phyloP scores from a whole-genome alignment of 805 yeast species.

The Metschnikowia gelsemii region DNA sequence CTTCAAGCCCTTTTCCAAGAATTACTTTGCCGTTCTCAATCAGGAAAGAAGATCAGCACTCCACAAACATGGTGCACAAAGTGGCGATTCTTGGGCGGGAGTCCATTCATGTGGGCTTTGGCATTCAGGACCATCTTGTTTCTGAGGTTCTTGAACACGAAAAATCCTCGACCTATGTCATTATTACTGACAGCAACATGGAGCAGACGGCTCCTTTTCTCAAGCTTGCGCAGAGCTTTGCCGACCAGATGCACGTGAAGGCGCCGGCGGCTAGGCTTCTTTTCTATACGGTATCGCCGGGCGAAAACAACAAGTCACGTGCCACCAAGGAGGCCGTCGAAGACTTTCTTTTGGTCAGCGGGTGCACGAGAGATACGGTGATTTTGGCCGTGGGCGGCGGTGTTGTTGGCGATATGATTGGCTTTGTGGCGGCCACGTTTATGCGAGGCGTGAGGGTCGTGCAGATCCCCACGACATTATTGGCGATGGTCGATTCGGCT shows the following conservation, averaged over 20 bases:
- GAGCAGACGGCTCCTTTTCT: conserved; percentile 61
- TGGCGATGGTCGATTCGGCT: conserved; percentile 97
- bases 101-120: conserved; percentile 86
- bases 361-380: conserved; percentile 95
- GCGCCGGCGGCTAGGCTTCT: conserved; percentile 65
- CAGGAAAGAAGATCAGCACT: conserved; percentile 5
- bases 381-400: conserved; percentile 97
- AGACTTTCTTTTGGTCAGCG: conserved; percentile 75
- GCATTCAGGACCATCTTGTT: conserved; percentile 72
- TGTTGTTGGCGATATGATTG: conserved; percentile 98
- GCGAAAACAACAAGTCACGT: conserved; percentile 87
- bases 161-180: conserved; percentile 87
- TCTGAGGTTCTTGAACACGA: conserved; percentile 57
- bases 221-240: conserved; percentile 45
- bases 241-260: conserved; percentile 27
- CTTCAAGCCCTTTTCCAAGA: too few species aligned
- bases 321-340: conserved; percentile 90
- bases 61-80: conserved; percentile 36
- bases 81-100: conserved; percentile 80
- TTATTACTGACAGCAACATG: conserved; percentile 84
- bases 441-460: conserved; percentile 96
- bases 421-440: conserved; percentile 98
- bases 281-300: conserved; percentile 79
- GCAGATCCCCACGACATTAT: conserved; percentile 89
- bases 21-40: too few species aligned